Base-by-base conservation (phyloP, 768 basidiomycete genomes). In the Psilocybe subaeruginosa region DNA sequence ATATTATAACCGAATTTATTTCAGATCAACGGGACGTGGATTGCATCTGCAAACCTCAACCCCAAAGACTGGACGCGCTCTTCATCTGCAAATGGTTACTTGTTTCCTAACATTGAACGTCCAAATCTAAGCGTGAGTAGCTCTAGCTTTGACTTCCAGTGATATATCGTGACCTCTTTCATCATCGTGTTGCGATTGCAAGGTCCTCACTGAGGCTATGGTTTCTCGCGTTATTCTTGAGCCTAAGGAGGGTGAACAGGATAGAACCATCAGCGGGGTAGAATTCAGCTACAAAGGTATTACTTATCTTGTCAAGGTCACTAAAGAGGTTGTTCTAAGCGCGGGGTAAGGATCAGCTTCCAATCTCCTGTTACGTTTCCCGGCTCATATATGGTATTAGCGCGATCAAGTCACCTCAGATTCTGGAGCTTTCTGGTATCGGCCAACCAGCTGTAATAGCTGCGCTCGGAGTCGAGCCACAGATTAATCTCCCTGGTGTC, bases 41-140 rank as follows among this genome's bases (percentile, higher is more conserved):
- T 68, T 9, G 81, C 83, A 61, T 79, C 85, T 2, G 86, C 81
- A 3, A 88, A 88, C 76, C 81, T 88, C 67, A 85, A 17, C 80
- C 86, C 47, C 60, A 78, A n/a, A 89, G 89, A 66, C 78, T 89
- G 47, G 81, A 83, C 64, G 81, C 90, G 33, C 16, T 37, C 3
- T 33, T 31, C 46, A 37, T 47, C 23, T 8, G 23, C 23, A 12
- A 12, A 29, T 31, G 47, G 31, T 12, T 50, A 58, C 31, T 35
- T 48, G 1, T 77, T 87, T 23, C 76, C 82, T 3, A 82, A 85
- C 62, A 73, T 54, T 80, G 9, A 85, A 82, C 23, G 86, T 86
- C 80, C 85, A 72, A 76, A 82, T 12, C 71, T 82, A 46, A 76
- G 80, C 16, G 75, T 82, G 56, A 52, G 82, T 84, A 23, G 23